Base-by-base conservation (phyloP, 139 green algal genomes). In the Yamagishiella unicocca region DNA sequence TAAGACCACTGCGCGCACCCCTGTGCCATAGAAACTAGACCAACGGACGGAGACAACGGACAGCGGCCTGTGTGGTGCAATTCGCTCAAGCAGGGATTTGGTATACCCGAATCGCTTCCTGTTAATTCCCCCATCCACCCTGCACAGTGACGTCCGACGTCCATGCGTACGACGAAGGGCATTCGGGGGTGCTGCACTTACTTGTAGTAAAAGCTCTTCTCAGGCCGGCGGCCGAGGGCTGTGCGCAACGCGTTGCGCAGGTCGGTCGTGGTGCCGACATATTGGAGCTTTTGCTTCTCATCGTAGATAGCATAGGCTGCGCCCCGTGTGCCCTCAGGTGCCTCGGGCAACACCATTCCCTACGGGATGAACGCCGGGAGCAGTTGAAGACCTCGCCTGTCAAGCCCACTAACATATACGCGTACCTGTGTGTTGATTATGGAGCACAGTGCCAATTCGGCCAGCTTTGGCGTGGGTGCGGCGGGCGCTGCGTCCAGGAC, bases 301-400 rank as follows among this genome's bases (percentile, higher is more conserved):
- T 99, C 97, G 37, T 95, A 97, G 1, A 99, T 84, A 3, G 95
- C 96, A 92, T 98, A 98, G 5, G 98, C 96, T 25, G 76, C 85
- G 14, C 96, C 96, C 29, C 92, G 33, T 0, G 89, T 94, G 53
- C 87, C 90, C 2, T 83, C 90, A 5, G 89, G 81, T 0, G 91
- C 73, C 0, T 93, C 66, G 12, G 92, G 90, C 2, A 87, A 38
- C 8, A 96, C 91, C 33, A 90, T 73, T 40, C 94, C 93, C 93
- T 96, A 90, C 61, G 37, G 19, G 7, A 7, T 6, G 45, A 54
- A 50, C 1, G 22, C 5, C 24, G 53, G n/a, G 45, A 62, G 58
- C 19, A 33, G 37, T 79, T 24, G n/a, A n/a, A n/a, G n/a, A n/a
- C n/a, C n/a, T n/a, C n/a, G n/a, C n/a, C n/a, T n/a, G n/a, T n/a